Conservation (phyloP, 495 filamentous ascomycete genomes). For the Aspergillus funiculosus region DNA sequence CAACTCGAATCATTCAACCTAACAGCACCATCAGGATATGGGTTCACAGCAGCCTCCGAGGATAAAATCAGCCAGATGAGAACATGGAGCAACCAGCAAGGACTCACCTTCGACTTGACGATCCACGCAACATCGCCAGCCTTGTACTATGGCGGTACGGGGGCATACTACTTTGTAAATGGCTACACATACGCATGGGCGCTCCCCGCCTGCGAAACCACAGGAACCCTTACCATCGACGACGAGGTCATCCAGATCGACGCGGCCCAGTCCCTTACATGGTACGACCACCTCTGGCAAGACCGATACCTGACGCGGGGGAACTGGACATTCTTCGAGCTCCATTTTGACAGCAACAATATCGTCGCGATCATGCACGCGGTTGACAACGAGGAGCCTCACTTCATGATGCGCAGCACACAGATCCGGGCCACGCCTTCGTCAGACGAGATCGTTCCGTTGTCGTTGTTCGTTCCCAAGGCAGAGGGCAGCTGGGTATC, state of each 20-base stretch:
- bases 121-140: not conserved
- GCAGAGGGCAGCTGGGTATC: not conserved
- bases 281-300: slow-evolving; percentile 4
- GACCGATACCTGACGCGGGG: not conserved
- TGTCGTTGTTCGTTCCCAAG: not conserved
- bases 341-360: not conserved
- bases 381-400: not conserved
- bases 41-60: not conserved
- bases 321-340: slow-evolving; percentile 1
- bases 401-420: not conserved
- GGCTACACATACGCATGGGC: not conserved
- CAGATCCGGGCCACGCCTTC: not conserved
- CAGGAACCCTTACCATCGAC: not conserved
- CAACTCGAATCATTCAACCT: slow-evolving; percentile 1
- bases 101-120: not conserved
- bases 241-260: not conserved
- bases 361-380: not conserved
- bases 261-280: not conserved
- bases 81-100: not conserved
- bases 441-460: not conserved
- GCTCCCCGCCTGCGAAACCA: not conserved
- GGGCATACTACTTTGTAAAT: not conserved
- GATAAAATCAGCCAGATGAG: not conserved
- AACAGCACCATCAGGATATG: not conserved
- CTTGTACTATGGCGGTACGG: not conserved